Percentiles rank a stretch among this genome's conserved stretches.
phyloP scores from a whole-genome alignment of 2,329 filamentous ascomycete genomes.

The Aureobasidium melanogenum region DNA sequence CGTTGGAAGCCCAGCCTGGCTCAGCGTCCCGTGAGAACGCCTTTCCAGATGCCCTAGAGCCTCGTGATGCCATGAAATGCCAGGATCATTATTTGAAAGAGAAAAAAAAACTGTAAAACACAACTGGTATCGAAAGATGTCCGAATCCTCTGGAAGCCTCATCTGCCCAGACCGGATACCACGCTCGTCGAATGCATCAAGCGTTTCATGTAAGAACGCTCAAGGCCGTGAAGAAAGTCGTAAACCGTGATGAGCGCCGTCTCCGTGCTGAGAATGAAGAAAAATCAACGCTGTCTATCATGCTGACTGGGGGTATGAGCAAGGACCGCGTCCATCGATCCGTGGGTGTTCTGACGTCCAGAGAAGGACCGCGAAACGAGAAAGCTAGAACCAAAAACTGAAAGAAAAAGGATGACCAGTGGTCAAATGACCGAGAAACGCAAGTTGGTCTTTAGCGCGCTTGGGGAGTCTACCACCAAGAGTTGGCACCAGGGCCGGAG shows the following conservation, averaged over 20 bases:
- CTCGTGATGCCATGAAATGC: slow-evolving; percentile 12
- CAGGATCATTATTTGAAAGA: slow-evolving; percentile 13
- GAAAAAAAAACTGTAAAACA: slow-evolving; percentile 5
- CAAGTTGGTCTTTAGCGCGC: neutral
- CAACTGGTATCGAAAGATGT: slow-evolving; percentile 11
- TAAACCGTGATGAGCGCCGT: slow-evolving; percentile 13
- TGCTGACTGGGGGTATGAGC: slow-evolving; percentile 39
- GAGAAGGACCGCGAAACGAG: slow-evolving; percentile 22
- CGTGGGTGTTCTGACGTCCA: slow-evolving; percentile 18
- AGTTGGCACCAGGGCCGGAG: slow-evolving; percentile 45
- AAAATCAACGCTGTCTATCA: slow-evolving; percentile 44
- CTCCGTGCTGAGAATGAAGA: slow-evolving; percentile 12
- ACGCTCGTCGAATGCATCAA: slow-evolving; percentile 9
- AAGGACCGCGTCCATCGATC: slow-evolving; percentile 24
- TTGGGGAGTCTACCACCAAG: slow-evolving; percentile 49
- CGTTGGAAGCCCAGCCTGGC: slow-evolving; percentile 8
- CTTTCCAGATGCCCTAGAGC: slow-evolving; percentile 10
- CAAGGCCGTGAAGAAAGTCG: slow-evolving; percentile 12
- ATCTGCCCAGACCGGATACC: slow-evolving; percentile 10
- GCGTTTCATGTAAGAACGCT: slow-evolving; percentile 7
- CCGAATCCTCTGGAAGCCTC: slow-evolving; percentile 13
- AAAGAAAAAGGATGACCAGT: slow-evolving; percentile 16
- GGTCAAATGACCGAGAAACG: slow-evolving; percentile 1
- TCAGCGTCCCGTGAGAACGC: slow-evolving; percentile 11
- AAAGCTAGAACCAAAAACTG: slow-evolving; percentile 17